Percentiles rank a stretch among this genome's conserved stretches.
Evolutionary conservation across 2,329 filamentous ascomycete genomes (phyloP).

Genomic region (Aureobasidium sp.): DNA sequence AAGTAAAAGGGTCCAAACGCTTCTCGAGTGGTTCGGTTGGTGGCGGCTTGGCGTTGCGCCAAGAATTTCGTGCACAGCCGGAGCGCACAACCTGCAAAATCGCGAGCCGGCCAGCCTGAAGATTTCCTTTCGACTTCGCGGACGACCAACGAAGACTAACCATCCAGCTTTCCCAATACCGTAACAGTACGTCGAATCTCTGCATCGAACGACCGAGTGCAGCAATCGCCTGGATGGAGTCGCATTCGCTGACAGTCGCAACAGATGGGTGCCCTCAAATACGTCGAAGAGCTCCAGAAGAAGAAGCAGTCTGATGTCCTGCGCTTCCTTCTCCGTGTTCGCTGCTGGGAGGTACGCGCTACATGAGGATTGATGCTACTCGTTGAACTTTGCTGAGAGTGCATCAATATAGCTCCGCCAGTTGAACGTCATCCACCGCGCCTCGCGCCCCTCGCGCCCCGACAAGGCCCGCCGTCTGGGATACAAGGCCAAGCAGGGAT

Average conservation of each 20-base stretch:
- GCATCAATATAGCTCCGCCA: conserved; percentile 99
- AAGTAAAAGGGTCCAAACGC: background rate
- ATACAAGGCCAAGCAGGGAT: conserved; percentile 99
- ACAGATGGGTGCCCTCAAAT: conserved; percentile 99
- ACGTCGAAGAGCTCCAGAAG: conserved; percentile 99
- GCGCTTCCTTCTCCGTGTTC: conserved; percentile 98
- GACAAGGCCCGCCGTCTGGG: conserved; percentile 99
- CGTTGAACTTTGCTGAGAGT: conserved; percentile 99
- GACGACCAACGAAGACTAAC: conserved; percentile 9
- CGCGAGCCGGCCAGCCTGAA: background rate
- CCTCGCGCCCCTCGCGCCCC: conserved; percentile 92
- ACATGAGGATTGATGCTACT: conserved; percentile 56
- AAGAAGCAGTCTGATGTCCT: conserved; percentile 99
- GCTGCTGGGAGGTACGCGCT: conserved; percentile 91
- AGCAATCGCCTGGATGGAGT: background rate
- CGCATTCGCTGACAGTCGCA: conserved; percentile 2
- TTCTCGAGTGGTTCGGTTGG: background rate
- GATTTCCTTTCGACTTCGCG: background rate
- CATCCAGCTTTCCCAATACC: conserved; percentile 5
- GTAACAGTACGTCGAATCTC: conserved; percentile 6
- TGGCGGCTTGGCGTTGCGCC: conserved; percentile 1
- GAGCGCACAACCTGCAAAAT: background rate
- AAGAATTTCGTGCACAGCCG: background rate
- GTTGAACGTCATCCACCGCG: conserved; percentile 99
- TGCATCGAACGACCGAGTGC: background rate